Percentiles rank a stretch among this genome's conserved stretches.
Conservation (phyloP, 768 basidiomycete species). For the Collybia mongolica region DNA sequence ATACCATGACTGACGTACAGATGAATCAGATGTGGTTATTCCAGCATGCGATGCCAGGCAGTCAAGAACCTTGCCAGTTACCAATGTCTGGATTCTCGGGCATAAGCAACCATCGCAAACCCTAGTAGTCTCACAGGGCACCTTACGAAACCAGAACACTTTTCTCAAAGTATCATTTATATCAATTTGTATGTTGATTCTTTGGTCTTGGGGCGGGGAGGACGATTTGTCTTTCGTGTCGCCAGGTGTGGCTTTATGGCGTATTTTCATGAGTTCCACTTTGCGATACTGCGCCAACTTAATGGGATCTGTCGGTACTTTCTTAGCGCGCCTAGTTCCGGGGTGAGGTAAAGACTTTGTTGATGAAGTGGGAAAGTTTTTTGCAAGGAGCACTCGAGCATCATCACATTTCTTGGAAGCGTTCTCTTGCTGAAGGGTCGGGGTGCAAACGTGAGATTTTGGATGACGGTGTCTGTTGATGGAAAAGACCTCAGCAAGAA, state of each 20-base stretch:
- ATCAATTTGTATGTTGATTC: slow-evolving; percentile 54
- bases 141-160: slow-evolving; percentile 74
- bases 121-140: slow-evolving; percentile 23
- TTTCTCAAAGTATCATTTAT: slow-evolving; percentile 33
- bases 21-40: slow-evolving; percentile 23
- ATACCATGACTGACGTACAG: slow-evolving; percentile 23
- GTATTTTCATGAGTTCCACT: slow-evolving; percentile 72
- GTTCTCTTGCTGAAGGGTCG: slow-evolving; percentile 12
- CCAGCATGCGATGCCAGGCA: slow-evolving; percentile 39
- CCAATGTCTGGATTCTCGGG: slow-evolving; percentile 39
- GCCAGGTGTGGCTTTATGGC: slow-evolving; percentile 62
- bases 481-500: slow-evolving; percentile 9
- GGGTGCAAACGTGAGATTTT: slow-evolving; percentile 54
- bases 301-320: slow-evolving; percentile 46
- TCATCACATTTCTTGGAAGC: slow-evolving; percentile 35
- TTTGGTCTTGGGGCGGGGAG: slow-evolving; percentile 48
- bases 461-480: slow-evolving; percentile 62
- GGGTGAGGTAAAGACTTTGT: slow-evolving; percentile 9
- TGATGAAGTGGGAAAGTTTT: slow-evolving; percentile 42
- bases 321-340: slow-evolving; percentile 20
- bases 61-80: slow-evolving; percentile 65
- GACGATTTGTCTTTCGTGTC: slow-evolving; percentile 56
- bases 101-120: neutral
- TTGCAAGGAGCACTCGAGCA: slow-evolving; percentile 53
- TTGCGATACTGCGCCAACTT: slow-evolving; percentile 55